Evolutionary conservation across 805 yeast species (phyloP), one percentile per base, ranked within the genome.

Genomic region (Kodamaea restingae): DNA sequence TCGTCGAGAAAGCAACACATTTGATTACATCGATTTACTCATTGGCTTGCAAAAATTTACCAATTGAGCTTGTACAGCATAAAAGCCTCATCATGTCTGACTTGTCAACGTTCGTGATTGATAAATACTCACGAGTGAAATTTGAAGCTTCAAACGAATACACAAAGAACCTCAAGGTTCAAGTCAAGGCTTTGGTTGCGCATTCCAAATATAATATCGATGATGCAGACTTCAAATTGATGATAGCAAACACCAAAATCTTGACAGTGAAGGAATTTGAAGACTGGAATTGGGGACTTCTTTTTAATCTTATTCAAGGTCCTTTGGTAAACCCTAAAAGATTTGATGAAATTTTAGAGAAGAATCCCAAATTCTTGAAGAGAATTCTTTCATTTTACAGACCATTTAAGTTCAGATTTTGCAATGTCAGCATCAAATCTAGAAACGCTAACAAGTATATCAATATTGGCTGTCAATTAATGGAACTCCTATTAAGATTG

Each of bases 371-470:
- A 52, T 87, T 93, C 51, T 71, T 90, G 55, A 90, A 91, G 54
- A 65, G 96, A 40, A 57, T 93, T 18, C 58, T 90, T 50, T 85
- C 95, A 2, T 93, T 91, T 56, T 91, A 80, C 56, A 70, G 98
- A 39, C 98, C 99, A 0, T 84, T 90, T 64, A 90, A 95, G 60
- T 79, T 81, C 51, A 67, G 96, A 40, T 91, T 88, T 58, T 61
- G 68, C 34, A 60, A 59, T 18, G 46, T 63, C 7, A 45, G 58
- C 5, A 42, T 49, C 69, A 84, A 6, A 63, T 67, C 18, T 60
- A 79, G 33, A 64, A 75, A 42, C 67, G 67, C 81, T 17, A 71
- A 70, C 18, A 71, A 74, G 44, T 86, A 80, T 48, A 73, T 85
- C 9, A 73, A 69, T 36, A 81, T 84, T 3, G 98, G 96, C 0